A percentile compares a stretch with the other conserved stretches of the same genome.
Conservation (phyloP, 768 basidiomycete species). For the Boletus eberwhitei region DNA sequence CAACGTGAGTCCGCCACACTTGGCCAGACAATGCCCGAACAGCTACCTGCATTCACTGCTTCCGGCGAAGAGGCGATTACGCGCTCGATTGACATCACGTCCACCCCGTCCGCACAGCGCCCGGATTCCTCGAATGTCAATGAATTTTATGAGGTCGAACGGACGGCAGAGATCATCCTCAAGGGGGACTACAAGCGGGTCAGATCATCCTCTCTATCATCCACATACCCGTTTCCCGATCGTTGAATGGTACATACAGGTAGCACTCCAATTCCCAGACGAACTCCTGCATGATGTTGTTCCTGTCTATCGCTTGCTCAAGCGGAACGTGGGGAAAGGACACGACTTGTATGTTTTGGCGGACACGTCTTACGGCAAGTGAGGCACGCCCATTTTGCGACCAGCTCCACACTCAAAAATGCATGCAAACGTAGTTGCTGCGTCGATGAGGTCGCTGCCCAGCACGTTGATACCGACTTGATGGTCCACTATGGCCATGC, state of each 20-base stretch:
- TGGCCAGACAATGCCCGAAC: conserved; percentile 9
- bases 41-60: conserved; percentile 41
- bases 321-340: conserved; percentile 38
- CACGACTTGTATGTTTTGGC: conserved; percentile 87
- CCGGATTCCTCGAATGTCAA: conserved; percentile 42
- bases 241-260: conserved; percentile 37
- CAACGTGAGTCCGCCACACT: background rate
- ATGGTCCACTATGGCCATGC: conserved; percentile 97
- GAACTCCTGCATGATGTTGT: conserved; percentile 86
- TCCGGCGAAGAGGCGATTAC: conserved; percentile 64
- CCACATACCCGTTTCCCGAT: background rate
- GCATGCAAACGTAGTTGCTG: conserved; percentile 60
- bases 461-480: conserved; percentile 88
- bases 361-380: conserved; percentile 97
- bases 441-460: conserved; percentile 93
- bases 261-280: conserved; percentile 95
- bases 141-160: conserved; percentile 71
- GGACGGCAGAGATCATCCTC: conserved; percentile 60
- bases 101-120: conserved; percentile 36
- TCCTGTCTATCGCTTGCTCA: conserved; percentile 70
- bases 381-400: conserved; percentile 12
- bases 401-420: background rate
- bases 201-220: conserved; percentile 15
- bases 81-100: conserved; percentile 48
- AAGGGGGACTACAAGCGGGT: conserved; percentile 70